Conservation (phyloP, 75 land plant species). For the Gnetum montanum region DNA sequence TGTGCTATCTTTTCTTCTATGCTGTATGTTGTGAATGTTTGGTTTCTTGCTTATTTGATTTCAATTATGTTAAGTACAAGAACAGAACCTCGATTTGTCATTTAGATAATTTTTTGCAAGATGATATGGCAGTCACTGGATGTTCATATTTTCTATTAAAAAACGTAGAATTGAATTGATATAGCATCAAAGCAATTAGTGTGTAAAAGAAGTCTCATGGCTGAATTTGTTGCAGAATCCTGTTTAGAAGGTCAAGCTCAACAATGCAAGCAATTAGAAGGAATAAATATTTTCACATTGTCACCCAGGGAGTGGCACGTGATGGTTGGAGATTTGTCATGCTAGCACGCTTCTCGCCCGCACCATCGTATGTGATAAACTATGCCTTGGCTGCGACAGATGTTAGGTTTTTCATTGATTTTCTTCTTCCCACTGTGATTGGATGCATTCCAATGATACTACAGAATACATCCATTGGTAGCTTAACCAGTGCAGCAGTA, state of each 20-base stretch:
- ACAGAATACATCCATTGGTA: conserved; percentile 91
- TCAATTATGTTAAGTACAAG: too few relatives aligned
- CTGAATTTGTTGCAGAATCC: conserved; percentile 48
- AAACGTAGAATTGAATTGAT: too few relatives aligned
- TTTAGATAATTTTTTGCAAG: too few relatives aligned
- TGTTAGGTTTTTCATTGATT: conserved; percentile 65
- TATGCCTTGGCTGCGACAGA: conserved; percentile 87
- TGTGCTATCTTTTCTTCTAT: too few relatives aligned
- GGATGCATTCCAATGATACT: conserved; percentile 94
- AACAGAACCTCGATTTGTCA: too few relatives aligned
- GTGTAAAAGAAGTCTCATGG: too few relatives aligned
- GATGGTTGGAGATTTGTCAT: conserved; percentile 97
- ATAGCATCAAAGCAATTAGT: too few relatives aligned
- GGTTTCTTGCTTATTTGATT: too few relatives aligned
- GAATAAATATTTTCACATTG: conserved; percentile 66
- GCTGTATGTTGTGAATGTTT: too few relatives aligned
- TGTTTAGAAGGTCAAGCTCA: conserved; percentile 66
- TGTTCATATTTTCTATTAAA: too few relatives aligned
- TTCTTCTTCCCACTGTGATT: conserved; percentile 69
- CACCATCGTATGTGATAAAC: conserved; percentile 89
- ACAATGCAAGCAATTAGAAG: conserved; percentile 53
- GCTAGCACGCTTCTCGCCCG: conserved; percentile 90
- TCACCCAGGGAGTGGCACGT: conserved; percentile 69
- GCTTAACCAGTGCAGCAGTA: conserved; percentile 85
- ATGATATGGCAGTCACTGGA: too few relatives aligned